These are phyloP conservation scores for Neurospora sp. DNA, from an alignment of 2,329 filamentous ascomycete species.

Conservation along the genomic window DNA sequence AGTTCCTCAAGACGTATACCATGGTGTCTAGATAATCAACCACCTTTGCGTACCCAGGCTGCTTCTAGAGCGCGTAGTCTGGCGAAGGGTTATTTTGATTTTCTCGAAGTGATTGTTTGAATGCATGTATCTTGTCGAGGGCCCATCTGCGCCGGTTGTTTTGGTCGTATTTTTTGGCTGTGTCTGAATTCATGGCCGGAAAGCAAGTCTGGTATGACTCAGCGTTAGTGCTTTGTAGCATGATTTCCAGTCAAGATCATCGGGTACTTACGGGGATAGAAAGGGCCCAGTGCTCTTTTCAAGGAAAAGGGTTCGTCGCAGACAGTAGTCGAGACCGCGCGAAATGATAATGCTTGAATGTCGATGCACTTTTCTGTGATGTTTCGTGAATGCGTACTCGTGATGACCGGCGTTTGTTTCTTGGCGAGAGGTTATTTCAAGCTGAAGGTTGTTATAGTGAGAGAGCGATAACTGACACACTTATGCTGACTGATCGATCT, in stretches of 20 bases:
- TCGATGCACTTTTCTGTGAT: neutral
- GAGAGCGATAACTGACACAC: neutral
- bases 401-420: neutral
- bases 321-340: neutral
- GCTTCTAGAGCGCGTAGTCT: neutral
- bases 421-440: neutral
- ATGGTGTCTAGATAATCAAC: neutral
- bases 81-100: neutral
- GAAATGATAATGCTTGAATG: neutral
- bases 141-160: neutral
- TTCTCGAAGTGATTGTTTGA: neutral
- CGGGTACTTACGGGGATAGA: neutral
- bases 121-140: neutral
- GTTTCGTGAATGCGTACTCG: neutral
- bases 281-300: neutral
- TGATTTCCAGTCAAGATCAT: neutral
- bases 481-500: neutral
- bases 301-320: neutral
- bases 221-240: neutral
- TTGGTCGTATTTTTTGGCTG: neutral
- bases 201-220: neutral
- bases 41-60: neutral
- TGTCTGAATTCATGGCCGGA: neutral
- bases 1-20: neutral
- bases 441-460: neutral